Percentiles rank a stretch among this genome's conserved stretches.
Evolutionary conservation across 2,329 filamentous ascomycete species (phyloP).

Genomic region (Pseudogymnoascus sp.): DNA sequence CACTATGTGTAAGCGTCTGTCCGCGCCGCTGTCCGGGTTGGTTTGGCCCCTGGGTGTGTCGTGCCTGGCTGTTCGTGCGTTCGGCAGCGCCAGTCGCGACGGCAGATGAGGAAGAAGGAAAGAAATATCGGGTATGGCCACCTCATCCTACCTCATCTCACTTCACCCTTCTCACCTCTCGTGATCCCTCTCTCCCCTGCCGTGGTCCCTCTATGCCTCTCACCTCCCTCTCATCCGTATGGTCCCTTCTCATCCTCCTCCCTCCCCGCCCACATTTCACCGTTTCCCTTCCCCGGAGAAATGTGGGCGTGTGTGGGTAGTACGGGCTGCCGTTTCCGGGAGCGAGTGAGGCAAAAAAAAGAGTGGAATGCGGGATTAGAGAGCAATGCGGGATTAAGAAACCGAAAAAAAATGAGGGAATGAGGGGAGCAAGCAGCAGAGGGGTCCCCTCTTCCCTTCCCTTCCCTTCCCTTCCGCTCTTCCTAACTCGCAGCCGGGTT

Average conservation of each 20-base stretch:
- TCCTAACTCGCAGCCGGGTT: background rate
- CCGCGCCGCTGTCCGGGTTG: background rate
- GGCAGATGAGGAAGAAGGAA: background rate
- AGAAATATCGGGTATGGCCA: background rate
- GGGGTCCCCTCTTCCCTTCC: background rate
- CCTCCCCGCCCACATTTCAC: background rate
- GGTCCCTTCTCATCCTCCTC: too few species aligned
- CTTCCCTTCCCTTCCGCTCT: background rate
- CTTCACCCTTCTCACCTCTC: too few species aligned
- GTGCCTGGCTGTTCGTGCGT: background rate
- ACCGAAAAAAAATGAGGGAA: background rate
- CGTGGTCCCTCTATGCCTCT: background rate
- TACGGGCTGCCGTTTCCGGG: background rate
- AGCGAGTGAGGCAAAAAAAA: background rate
- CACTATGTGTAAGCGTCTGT: background rate
- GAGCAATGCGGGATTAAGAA: too few species aligned
- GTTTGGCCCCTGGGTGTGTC: background rate
- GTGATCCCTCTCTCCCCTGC: background rate
- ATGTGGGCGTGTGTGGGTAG: background rate
- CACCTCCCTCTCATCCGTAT: background rate
- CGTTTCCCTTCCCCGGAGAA: too few species aligned
- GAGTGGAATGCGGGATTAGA: background rate
- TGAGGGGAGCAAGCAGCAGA: too few species aligned
- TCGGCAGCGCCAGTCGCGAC: background rate
- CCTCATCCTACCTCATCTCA: background rate